Conservation (phyloP, 2,329 filamentous ascomycete genomes). For the Helminthosporium solani region DNA sequence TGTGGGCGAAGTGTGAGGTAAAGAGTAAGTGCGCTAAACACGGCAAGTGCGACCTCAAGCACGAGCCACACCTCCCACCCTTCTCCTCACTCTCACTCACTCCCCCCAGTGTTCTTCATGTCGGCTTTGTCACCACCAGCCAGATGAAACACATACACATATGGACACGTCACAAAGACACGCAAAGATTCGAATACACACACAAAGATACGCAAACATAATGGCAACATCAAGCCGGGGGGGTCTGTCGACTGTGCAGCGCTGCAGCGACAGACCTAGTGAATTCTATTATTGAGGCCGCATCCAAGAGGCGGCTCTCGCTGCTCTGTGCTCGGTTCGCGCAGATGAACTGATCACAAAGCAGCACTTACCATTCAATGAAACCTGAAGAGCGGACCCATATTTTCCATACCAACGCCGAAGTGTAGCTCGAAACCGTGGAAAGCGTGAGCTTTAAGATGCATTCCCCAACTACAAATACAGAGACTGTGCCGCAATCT, state of each 20-base stretch:
- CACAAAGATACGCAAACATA: neutral
- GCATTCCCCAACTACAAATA: slow-evolving; percentile 58
- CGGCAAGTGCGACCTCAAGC: neutral
- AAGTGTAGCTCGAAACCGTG: neutral
- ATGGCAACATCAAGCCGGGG: slow-evolving; percentile 1
- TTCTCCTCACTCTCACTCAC: neutral
- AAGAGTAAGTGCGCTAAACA: slow-evolving; percentile 2
- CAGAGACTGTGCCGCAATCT: slow-evolving; percentile 73
- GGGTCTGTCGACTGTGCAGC: slow-evolving; percentile 24
- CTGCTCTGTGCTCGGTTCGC: slow-evolving; percentile 12
- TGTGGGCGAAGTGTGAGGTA: slow-evolving; percentile 2
- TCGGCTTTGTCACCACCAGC: neutral
- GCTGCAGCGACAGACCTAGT: slow-evolving; percentile 29
- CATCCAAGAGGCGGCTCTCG: slow-evolving; percentile 15
- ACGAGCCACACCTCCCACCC: neutral
- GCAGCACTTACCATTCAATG: slow-evolving; percentile 14
- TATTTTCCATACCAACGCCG: slow-evolving; percentile 11
- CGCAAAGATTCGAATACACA: neutral
- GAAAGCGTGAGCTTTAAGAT: too few species aligned
- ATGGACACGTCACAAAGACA: neutral
- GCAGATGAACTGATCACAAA: slow-evolving; percentile 7
- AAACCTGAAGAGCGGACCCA: slow-evolving; percentile 9
- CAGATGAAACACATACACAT: too few species aligned
- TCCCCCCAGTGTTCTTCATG: neutral
- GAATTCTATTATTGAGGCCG: slow-evolving; percentile 29